Base-by-base conservation (phyloP, 345 rosid genomes). In the Melaleuca quinquenervia region DNA sequence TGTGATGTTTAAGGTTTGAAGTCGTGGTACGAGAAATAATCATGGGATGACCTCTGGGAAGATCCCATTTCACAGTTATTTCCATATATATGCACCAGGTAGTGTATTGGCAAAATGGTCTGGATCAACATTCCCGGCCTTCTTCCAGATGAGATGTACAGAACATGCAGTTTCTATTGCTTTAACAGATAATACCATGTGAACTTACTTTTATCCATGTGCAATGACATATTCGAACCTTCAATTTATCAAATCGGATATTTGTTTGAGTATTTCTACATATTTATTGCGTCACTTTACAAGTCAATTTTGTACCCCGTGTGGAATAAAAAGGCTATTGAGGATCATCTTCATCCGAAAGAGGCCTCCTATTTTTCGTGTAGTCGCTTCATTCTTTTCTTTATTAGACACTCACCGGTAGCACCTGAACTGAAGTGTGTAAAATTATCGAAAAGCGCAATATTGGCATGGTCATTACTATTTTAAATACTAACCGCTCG, bases 191-290 rank as follows among this genome's bases (percentile, higher is more conserved):
- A 0, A 58, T 26, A 56, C 62, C 0, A 26, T 56, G 27, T 11
- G 15, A 56, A 54, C n/a, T 22, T 54, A 54, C n/a, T 22, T 54
- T 54, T 56, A 11, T 26, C 0, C 0, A 56, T 56, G 29, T 1
- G 3, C 11, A 5, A 0, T 2, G 0, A 0, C 27, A 5, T 26
- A 2, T 0, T 56, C 26, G 14, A 13, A 26, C 24, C 26, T 56
- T 56, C 9, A 54, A 22, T 3, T 54, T 2, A n/a, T 54, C 22
- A 6, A 22, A 54, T 54, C 7, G 15, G 2, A 48, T 41, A 41
- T 53, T 53, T 53, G 24, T 53, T 53, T 8, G 26, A 53, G 26
- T 53, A 22, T 53, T 53, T 53, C 1, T 53, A 53, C 56, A 53
- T 53, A 21, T 53, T 53, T 53, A 53, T 53, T 1, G 56, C 11